Percentiles rank a stretch among this genome's conserved stretches.
Evolutionary conservation across 495 filamentous ascomycete species (phyloP).

Genomic region (Aspergillus homomorphus): DNA sequence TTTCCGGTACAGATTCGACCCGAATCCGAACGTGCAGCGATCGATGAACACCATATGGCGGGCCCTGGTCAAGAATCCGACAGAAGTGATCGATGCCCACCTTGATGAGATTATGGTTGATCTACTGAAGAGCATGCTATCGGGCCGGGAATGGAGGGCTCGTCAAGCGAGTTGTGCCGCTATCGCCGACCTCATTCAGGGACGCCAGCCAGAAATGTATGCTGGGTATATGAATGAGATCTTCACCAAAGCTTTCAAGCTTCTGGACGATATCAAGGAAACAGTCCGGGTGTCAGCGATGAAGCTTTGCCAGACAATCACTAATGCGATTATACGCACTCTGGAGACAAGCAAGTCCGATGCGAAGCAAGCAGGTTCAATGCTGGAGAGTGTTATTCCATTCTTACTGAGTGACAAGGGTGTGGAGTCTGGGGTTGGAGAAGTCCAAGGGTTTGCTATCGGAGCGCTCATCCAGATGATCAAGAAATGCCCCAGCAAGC

Average conservation of each 20-base stretch:
- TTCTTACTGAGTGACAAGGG: constrained; percentile 88
- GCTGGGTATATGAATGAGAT: constrained; percentile 80
- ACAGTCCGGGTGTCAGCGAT: constrained; percentile 79
- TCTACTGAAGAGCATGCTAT: constrained; percentile 74
- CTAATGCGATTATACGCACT: constrained; percentile 75
- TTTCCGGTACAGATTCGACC: constrained; percentile 91
- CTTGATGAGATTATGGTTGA: constrained; percentile 86
- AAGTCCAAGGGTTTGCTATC: constrained; percentile 72
- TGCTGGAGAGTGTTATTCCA: constrained; percentile 80
- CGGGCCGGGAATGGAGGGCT: constrained; percentile 84
- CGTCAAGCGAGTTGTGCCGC: constrained; percentile 90
- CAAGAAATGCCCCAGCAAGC: constrained; percentile 70
- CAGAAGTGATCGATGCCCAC: constrained; percentile 64
- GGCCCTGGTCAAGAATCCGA: constrained; percentile 80
- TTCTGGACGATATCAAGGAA: constrained; percentile 89
- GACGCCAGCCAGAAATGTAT: constrained; percentile 71
- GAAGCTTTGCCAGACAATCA: constrained; percentile 76
- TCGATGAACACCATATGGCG: constrained; percentile 99
- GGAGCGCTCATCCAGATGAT: constrained; percentile 80
- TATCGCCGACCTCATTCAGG: constrained; percentile 79
- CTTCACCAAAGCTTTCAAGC: constrained; percentile 75
- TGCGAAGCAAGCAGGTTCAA: constrained; percentile 62
- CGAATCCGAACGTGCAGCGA: constrained; percentile 83
- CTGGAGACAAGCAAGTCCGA: constrained; percentile 77
- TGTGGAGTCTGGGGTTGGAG: constrained; percentile 79